phyloP scores from a whole-genome alignment of 2,329 filamentous ascomycete species.

The Biscogniauxia mediterranea region DNA sequence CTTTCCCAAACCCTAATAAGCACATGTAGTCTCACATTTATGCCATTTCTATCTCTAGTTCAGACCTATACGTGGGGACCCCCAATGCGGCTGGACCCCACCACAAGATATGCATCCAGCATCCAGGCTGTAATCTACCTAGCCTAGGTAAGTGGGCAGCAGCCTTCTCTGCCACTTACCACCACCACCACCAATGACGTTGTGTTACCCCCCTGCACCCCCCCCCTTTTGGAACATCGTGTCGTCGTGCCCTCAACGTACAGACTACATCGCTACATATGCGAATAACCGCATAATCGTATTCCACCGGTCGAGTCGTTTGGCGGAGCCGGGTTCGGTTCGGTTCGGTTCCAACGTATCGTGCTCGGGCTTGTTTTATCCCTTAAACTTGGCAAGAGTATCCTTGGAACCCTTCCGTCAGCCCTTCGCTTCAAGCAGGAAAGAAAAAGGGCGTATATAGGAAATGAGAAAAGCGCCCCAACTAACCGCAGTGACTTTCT shows the following conservation, averaged over 20 bases:
- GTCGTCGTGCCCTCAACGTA: no score
- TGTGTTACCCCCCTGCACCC: not conserved
- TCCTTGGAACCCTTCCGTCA: conserved; percentile 43
- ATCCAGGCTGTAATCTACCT: not conserved
- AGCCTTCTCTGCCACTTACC: not conserved
- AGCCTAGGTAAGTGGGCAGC: not conserved
- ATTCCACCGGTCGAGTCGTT: not conserved
- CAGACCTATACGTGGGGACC: not conserved
- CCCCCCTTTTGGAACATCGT: no score
- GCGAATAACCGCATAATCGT: not conserved
- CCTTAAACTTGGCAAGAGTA: conserved; percentile 66
- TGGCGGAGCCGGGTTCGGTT: not conserved
- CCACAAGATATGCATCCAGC: not conserved
- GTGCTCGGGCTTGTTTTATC: conserved; percentile 41
- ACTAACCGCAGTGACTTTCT: conserved; percentile 73
- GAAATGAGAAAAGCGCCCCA: not conserved
- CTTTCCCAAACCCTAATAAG: not conserved
- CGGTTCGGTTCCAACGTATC: no score
- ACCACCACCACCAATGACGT: not conserved
- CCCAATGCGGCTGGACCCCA: not conserved
- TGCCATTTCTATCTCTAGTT: not conserved
- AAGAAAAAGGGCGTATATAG: not conserved
- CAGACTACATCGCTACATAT: not conserved
- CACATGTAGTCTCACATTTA: not conserved
- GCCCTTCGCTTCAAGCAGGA: not conserved